These are phyloP conservation scores for Cyclaneusma minus DNA, from an alignment of 2,329 filamentous ascomycete genomes.

Conservation along the genomic window DNA sequence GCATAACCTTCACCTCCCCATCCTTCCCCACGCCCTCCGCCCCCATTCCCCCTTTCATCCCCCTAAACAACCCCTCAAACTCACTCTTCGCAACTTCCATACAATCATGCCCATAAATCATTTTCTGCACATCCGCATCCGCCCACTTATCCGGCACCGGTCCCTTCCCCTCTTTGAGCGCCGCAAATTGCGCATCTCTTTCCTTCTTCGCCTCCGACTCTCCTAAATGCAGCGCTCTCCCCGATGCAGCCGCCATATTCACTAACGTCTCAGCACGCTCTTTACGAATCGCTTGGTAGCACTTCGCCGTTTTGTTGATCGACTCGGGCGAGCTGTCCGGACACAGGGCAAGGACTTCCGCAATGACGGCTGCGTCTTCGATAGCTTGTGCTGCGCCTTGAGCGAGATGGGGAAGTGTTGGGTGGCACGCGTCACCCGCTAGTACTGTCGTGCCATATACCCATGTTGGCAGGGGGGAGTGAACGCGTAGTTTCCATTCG, in stretches of 20 bases:
- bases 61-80: conserved; percentile 30
- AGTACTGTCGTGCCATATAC: conserved; percentile 38
- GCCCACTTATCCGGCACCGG: conserved; percentile 53
- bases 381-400: conserved; percentile 55
- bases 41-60: no score
- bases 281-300: conserved; percentile 41
- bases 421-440: conserved; percentile 50
- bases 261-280: conserved; percentile 36
- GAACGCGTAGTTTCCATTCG: conserved; percentile 48
- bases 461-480: conserved; percentile 41
- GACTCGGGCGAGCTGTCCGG: conserved; percentile 20
- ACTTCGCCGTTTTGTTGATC: conserved; percentile 32
- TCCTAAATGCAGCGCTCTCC: conserved; percentile 39
- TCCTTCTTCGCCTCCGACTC: conserved; percentile 43
- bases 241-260: conserved; percentile 31
- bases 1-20: no score
- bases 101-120: conserved; percentile 50
- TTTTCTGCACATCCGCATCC: conserved; percentile 51
- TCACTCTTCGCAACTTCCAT: conserved; percentile 34
- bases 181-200: conserved; percentile 38
- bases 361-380: conserved; percentile 48
- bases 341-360: conserved; percentile 30
- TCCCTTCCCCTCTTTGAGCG: conserved; percentile 26
- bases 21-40: no score
- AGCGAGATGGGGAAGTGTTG: conserved; percentile 50